These are phyloP conservation scores for Astragalus glycyphyllos DNA, from an alignment of 306 rosid genomes.

Conservation along the genomic window DNA sequence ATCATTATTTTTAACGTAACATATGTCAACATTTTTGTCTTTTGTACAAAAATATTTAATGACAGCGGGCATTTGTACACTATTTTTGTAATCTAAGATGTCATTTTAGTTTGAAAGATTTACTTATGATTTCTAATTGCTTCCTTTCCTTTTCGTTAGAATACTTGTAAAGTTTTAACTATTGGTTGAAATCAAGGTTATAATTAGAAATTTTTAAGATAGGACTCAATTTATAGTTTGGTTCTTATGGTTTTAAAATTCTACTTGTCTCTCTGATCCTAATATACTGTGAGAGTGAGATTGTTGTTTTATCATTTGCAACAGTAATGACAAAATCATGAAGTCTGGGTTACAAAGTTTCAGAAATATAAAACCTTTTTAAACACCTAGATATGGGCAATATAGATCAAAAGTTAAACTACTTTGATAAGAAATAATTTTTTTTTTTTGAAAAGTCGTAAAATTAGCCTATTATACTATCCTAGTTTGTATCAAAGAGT, in stretches of 20 bases:
- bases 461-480: slow-evolving; percentile 9
- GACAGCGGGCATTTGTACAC: too few species aligned
- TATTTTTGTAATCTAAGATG: too few species aligned
- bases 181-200: too few species aligned
- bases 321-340: not conserved
- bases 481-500: slow-evolving; percentile 26
- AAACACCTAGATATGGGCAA: not conserved
- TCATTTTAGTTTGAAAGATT: too few species aligned
- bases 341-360: not conserved
- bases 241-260: not conserved
- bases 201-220: too few species aligned
- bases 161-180: too few species aligned
- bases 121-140: too few species aligned
- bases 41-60: too few species aligned
- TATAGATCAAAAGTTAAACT: not conserved
- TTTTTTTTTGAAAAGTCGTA: not conserved
- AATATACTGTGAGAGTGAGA: not conserved
- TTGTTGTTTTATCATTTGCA: not conserved
- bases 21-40: too few species aligned
- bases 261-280: not conserved
- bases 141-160: too few species aligned
- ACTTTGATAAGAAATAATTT: slow-evolving; percentile 5
- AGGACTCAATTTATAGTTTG: slow-evolving; percentile 6
- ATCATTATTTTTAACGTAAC: too few species aligned
- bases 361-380: slow-evolving; percentile 11